A percentile compares a stretch with the other conserved stretches of the same genome.
Conservation (phyloP, 2,329 filamentous ascomycete genomes). For the Ophiocordyceps robertsii region DNA sequence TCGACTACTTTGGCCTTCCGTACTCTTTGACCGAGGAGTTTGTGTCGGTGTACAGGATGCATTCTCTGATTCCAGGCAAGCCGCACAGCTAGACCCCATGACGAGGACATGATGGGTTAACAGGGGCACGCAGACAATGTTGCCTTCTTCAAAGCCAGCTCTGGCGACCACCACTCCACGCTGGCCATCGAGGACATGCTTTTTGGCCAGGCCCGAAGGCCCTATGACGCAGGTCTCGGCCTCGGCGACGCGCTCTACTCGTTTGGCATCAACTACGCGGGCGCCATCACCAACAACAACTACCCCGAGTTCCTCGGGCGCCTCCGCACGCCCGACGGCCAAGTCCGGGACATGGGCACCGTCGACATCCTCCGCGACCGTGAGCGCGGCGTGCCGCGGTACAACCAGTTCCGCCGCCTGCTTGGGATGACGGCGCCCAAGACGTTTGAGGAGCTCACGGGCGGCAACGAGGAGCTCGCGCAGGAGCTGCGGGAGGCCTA, state of each 20-base stretch:
- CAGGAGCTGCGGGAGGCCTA: background rate
- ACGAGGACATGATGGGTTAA: background rate
- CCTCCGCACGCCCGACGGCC: slow-evolving; percentile 25
- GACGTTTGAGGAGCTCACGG: slow-evolving; percentile 18
- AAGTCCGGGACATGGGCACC: slow-evolving; percentile 27
- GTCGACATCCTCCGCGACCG: slow-evolving; percentile 32
- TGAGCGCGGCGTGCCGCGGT: slow-evolving; percentile 30
- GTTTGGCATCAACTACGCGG: slow-evolving; percentile 1
- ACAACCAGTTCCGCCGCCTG: slow-evolving; percentile 29
- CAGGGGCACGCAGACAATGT: background rate
- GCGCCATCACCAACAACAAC: slow-evolving; percentile 1
- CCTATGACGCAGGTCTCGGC: background rate
- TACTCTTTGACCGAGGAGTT: slow-evolving; percentile 1
- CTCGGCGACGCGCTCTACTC: slow-evolving; percentile 1
- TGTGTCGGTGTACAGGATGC: slow-evolving; percentile 1
- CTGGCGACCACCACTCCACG: background rate
- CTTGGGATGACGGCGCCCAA: slow-evolving; percentile 21
- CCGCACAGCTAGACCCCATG: too few relatives aligned
- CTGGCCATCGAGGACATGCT: background rate
- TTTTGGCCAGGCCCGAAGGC: background rate
- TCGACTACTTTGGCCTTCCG: background rate
- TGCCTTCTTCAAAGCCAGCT: background rate
- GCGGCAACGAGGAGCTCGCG: slow-evolving; percentile 20
- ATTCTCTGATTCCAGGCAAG: background rate
- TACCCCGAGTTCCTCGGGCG: slow-evolving; percentile 18